phyloP scores from a whole-genome alignment of 305 asterid species.

The Fraxinus velutina region DNA sequence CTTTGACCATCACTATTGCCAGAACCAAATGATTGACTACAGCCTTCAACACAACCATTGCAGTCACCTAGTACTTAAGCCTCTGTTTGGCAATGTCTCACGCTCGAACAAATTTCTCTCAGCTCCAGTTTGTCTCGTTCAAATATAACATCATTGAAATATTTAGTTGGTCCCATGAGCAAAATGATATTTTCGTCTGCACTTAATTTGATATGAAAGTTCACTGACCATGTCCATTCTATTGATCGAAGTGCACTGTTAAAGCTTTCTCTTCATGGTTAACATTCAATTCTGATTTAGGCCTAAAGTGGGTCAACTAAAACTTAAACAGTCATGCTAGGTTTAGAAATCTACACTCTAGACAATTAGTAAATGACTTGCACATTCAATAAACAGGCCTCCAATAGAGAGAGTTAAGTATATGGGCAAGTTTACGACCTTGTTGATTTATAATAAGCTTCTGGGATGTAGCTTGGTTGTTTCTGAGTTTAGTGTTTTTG shows the following conservation, averaged over 20 bases:
- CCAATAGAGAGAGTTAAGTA: background rate
- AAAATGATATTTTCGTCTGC: background rate
- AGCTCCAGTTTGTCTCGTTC: background rate
- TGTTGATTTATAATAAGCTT: background rate
- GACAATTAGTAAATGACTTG: background rate
- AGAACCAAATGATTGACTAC: background rate
- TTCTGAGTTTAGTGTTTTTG: slow-evolving; percentile 10
- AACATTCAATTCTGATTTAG: background rate
- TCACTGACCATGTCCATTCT: background rate
- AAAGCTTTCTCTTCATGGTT: background rate
- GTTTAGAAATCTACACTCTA: background rate
- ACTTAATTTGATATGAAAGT: background rate
- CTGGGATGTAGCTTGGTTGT: slow-evolving; percentile 4
- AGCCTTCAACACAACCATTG: background rate
- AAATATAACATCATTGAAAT: background rate
- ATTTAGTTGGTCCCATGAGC: background rate
- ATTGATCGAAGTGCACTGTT: background rate
- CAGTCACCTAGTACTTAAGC: background rate
- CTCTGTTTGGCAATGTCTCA: background rate
- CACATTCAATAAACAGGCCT: background rate
- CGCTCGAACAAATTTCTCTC: background rate
- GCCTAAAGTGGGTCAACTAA: background rate
- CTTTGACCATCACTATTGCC: background rate
- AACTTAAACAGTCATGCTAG: background rate
- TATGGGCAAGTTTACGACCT: background rate